Conservation (phyloP, 805 yeast genomes). For the Spathaspora sp. region DNA sequence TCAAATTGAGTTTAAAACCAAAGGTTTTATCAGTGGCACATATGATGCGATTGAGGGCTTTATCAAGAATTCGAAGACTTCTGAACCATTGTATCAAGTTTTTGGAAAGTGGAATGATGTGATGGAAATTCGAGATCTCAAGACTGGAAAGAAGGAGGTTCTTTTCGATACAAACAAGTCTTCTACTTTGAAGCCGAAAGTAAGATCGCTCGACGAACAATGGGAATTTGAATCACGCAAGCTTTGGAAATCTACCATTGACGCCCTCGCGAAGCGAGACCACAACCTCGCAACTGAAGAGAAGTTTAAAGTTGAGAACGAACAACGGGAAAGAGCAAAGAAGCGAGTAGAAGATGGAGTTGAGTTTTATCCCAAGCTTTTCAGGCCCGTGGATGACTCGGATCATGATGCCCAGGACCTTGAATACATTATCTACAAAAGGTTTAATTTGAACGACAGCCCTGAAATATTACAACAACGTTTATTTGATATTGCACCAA, state of each 20-base stretch:
- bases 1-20: slow-evolving; percentile 89
- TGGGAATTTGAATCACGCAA: slow-evolving; percentile 76
- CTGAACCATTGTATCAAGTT: slow-evolving; percentile 58
- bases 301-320: slow-evolving; percentile 80
- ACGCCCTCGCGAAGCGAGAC: slow-evolving; percentile 75
- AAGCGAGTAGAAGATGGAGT: slow-evolving; percentile 73
- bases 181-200: slow-evolving; percentile 56
- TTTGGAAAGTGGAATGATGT: slow-evolving; percentile 93
- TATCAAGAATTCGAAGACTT: slow-evolving; percentile 42
- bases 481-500: slow-evolving; percentile 67
- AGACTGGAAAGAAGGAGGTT: slow-evolving; percentile 46
- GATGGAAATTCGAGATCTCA: slow-evolving; percentile 55
- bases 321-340: slow-evolving; percentile 74
- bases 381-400: slow-evolving; percentile 38
- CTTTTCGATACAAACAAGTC: slow-evolving; percentile 48
- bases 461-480: slow-evolving; percentile 53
- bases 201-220: slow-evolving; percentile 77
- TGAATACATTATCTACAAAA: slow-evolving; percentile 63
- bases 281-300: slow-evolving; percentile 86
- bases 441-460: slow-evolving; percentile 47
- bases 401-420: slow-evolving; percentile 36
- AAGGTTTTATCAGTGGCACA: slow-evolving; percentile 90
- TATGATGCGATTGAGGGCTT: slow-evolving; percentile 85
- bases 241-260: slow-evolving; percentile 79
- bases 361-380: slow-evolving; percentile 77